Evolutionary conservation across 768 basidiomycete genomes (phyloP), one percentile per base, ranked within the genome.

Genomic region (Suillus discolor): DNA sequence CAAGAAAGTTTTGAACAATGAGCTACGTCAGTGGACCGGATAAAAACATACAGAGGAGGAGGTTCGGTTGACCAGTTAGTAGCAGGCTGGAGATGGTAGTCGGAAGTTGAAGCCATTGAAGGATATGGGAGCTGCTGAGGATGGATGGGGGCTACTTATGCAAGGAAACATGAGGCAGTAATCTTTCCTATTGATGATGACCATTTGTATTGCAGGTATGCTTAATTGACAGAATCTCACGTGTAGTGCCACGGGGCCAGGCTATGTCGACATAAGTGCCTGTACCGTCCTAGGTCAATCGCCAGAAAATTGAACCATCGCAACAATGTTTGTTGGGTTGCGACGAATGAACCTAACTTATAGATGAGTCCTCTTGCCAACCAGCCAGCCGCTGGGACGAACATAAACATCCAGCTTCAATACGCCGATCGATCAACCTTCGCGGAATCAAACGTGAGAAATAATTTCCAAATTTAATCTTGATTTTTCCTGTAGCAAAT

Each of bases 41-140:
- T 31, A 61, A 8, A 51, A 38, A 75, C 86, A 71, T 71, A 88
- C 87, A 86, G 86, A 62, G 87, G 84, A 65, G 79, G 77, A 42
- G 84, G 73, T 62, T 88, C 85, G 68, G 80, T 78, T 25, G 80
- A 79, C 84, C 83, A 86, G 61, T 74, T 67, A 61, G 76, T 67
- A 60, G 76, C 67, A 60, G 73, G 66, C 62, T 69, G 74, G 55
- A 70, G 55, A 70, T 75, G 69, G 65, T 71, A 66, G 64, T 80
- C 74, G 61, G 79, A 78, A 71, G 78, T 80, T 74, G 81, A 80
- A 71, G 83, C 78, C 85, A 87, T 86, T 76, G 64, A 69, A 70
- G 67, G 76, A 73, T 77, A 75, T 73, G 71, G 62, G 38, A 47
- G 45, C 45, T 47, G 70, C 12, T 65, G 45, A 61, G 64, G 45